Percentiles rank a stretch among this genome's conserved stretches.
Evolutionary conservation across 225 moss, liverwort and hornwort species (phyloP).

Genomic region (Polytrichum commune): DNA sequence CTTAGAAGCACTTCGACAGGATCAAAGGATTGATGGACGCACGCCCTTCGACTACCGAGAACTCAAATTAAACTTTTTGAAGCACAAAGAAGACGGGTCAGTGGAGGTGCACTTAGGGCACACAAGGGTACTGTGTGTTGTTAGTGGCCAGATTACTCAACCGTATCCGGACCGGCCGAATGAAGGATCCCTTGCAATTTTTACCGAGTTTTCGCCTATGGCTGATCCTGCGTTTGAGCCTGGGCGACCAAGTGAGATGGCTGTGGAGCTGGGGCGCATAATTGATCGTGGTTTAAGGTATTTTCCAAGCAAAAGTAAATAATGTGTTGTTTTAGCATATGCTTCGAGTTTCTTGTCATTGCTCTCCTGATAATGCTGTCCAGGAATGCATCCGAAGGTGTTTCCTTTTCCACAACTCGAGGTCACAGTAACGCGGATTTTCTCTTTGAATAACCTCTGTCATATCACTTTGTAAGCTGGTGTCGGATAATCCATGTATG

Average conservation of each 20-base stretch:
- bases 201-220: constrained; percentile 83
- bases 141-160: constrained; percentile 64
- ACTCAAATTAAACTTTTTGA: constrained; percentile 54
- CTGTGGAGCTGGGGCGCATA: constrained; percentile 80
- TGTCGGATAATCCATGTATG: no score
- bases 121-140: constrained; percentile 70
- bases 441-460: no score
- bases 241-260: constrained; percentile 76
- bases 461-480: no score
- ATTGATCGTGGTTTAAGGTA: constrained; percentile 83
- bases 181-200: constrained; percentile 73
- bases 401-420: no score
- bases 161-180: constrained; percentile 79
- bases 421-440: no score
- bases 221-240: constrained; percentile 77
- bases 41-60: constrained; percentile 71
- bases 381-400: no score
- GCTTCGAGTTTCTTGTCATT: no score
- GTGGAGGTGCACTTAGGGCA: constrained; percentile 78
- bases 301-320: not conserved
- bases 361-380: no score
- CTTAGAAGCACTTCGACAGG: constrained; percentile 53
- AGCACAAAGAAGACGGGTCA: constrained; percentile 85
- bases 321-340: no score
- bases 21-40: constrained; percentile 78